Conservation (phyloP, 441 rosid species). For the Kokia cookei region DNA sequence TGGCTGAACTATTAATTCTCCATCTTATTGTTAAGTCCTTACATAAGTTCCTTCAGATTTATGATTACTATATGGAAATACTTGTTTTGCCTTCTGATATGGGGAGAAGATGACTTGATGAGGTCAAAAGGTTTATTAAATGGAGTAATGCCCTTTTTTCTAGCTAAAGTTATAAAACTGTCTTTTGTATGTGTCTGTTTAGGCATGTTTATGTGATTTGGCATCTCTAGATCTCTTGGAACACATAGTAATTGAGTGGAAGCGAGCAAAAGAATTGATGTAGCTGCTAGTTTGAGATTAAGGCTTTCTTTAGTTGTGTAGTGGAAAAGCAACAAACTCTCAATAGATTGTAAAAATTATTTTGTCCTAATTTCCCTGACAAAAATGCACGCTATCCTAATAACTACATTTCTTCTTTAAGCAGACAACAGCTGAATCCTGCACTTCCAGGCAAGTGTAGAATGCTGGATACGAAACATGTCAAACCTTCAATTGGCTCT, state of each 20-base stretch:
- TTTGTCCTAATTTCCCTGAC: background rate
- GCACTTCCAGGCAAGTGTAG: background rate
- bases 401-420: background rate
- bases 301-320: background rate
- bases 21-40: background rate
- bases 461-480: background rate
- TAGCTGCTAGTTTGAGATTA: background rate
- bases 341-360: background rate
- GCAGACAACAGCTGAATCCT: background rate
- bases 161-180: background rate
- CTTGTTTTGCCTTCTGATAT: background rate
- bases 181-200: background rate
- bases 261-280: background rate
- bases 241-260: background rate
- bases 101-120: background rate
- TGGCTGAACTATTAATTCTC: background rate
- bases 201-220: background rate
- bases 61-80: background rate
- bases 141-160: background rate
- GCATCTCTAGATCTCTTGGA: background rate
- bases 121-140: background rate
- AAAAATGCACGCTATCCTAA: no score
- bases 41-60: background rate
- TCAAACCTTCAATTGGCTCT: background rate
- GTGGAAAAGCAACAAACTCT: background rate